Evolutionary conservation across 225 moss, liverwort and hornwort genomes (phyloP).

Genomic region (Physcomitrium patens): DNA sequence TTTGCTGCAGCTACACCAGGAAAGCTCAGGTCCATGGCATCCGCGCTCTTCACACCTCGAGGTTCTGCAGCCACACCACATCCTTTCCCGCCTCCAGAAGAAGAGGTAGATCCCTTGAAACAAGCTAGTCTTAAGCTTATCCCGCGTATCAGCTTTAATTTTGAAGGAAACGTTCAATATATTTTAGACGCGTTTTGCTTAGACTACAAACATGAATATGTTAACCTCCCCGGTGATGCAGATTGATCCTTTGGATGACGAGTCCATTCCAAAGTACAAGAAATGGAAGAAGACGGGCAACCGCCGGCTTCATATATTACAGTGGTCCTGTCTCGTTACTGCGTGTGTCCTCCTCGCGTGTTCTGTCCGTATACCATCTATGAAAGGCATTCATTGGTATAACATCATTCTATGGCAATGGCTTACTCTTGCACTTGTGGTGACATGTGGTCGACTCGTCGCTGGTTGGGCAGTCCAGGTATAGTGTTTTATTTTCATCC

Average conservation of each 20-base stretch:
- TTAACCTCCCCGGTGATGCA: conserved; percentile 29
- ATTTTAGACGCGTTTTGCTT: background rate
- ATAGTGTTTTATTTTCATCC: conserved; percentile 20
- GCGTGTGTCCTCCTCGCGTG: conserved; percentile 73
- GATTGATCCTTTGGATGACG: conserved; percentile 93
- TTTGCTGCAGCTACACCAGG: conserved; percentile 60
- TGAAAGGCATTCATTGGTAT: conserved; percentile 69
- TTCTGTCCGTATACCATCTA: conserved; percentile 63
- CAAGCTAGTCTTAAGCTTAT: background rate
- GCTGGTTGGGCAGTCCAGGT: conserved; percentile 96
- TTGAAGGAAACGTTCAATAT: background rate
- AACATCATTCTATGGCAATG: conserved; percentile 91
- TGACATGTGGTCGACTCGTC: conserved; percentile 91
- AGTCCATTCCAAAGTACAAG: conserved; percentile 90
- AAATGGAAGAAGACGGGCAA: conserved; percentile 68
- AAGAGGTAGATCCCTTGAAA: conserved; percentile 34
- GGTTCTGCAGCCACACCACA: conserved; percentile 32
- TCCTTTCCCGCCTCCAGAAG: conserved; percentile 47
- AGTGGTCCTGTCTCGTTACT: conserved; percentile 70
- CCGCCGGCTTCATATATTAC: conserved; percentile 62
- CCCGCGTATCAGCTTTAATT: background rate
- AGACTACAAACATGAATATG: conserved; percentile 8
- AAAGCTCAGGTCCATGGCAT: conserved; percentile 51
- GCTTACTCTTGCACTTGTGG: conserved; percentile 90
- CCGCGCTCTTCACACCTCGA: conserved; percentile 52